phyloP scores from a whole-genome alignment of 345 rosid genomes.

The Kernera saxatilis region DNA sequence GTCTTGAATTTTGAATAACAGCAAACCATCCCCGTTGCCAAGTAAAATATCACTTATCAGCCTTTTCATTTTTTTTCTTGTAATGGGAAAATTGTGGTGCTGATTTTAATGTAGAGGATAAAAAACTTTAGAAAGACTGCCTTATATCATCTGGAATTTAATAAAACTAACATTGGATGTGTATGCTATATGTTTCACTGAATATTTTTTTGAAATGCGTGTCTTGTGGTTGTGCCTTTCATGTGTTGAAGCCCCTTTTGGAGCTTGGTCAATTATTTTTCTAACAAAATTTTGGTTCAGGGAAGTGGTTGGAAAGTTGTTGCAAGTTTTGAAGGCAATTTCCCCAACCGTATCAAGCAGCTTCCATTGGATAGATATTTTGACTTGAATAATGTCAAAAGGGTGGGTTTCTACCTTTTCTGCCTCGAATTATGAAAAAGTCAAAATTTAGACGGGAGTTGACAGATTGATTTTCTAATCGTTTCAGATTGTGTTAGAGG shows the following conservation, averaged over 20 bases:
- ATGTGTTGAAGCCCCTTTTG: neutral
- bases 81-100: neutral
- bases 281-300: slow-evolving; percentile 36
- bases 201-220: neutral
- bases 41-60: neutral
- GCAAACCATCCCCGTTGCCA: neutral
- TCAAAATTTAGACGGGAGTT: neutral
- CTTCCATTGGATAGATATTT: slow-evolving; percentile 92
- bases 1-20: neutral
- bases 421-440: neutral
- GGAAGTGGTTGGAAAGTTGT: slow-evolving; percentile 98
- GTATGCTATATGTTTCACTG: neutral
- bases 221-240: slow-evolving; percentile 2
- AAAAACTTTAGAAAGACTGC: neutral
- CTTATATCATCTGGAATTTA: neutral
- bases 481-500: slow-evolving; percentile 68
- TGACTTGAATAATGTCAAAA: slow-evolving; percentile 79
- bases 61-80: neutral
- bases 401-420: slow-evolving; percentile 42
- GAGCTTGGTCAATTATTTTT: neutral
- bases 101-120: neutral
- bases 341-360: slow-evolving; percentile 87
- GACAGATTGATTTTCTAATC: slow-evolving; percentile 9
- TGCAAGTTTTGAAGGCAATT: slow-evolving; percentile 89
- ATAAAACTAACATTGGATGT: neutral